Evolutionary conservation across 164 flowering plant species (phyloP), one percentile per base, ranked within the genome.

Genomic region (Litsea cubeba): DNA sequence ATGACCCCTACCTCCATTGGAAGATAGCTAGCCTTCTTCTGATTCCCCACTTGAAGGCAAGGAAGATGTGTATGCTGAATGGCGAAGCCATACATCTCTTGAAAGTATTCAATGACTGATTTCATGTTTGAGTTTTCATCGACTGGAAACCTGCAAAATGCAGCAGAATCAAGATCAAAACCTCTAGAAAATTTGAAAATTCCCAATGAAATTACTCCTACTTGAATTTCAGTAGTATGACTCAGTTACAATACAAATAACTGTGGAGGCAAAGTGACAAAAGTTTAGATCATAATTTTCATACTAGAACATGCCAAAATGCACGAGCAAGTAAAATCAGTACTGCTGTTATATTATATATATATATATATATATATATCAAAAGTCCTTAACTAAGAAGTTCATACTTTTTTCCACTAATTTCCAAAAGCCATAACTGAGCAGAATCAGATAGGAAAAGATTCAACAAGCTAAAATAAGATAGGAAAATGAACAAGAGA

Each of bases 1-100:
- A 69, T 30, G n/a, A 12, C 20, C 5, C 72, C 18, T 74, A 90
- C 94, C 94, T 90, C 94, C 92, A 90, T 85, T 4, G 94, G 94
- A 72, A 90, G 82, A 80, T 88, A 90, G 74, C 86, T 90, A 32
- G 90, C 91, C 81, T 90, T 89, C 80, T 80, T 88, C 71, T 86
- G 89, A 68, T 87, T 88, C 67, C 91, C 89, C 20, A 88, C 91
- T 84, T 88, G 87, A 80, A 88, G 88, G 75, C 91, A 88, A 51
- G 91, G 91, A 66, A 88, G 85, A 80, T 88, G 91, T 18, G 87
- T 76, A 63, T 87, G 84, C 62, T 83, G 86, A 79, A 88, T 88
- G 64, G 88, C 81, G 79, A 88, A 88, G 65, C 88, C 91, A 79
- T 88, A 88, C 89, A 88, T 84, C 79, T 88, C 91, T 73, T 85